Base-by-base conservation (phyloP, 192 early-diverging fungal genomes). In the Podila verticillata region DNA sequence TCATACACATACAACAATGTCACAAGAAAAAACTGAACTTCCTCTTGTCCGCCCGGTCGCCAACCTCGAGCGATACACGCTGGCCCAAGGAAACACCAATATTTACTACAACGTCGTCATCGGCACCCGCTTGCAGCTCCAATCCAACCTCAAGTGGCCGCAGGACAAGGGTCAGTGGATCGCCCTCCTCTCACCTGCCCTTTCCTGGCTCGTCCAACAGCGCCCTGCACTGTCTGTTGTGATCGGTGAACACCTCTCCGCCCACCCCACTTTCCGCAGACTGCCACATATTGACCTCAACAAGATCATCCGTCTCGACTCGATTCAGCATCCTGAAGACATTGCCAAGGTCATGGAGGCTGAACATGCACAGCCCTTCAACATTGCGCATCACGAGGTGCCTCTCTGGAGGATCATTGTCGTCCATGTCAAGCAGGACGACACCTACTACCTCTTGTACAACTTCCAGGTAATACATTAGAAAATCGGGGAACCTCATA, bases 391-490 rank as follows among this genome's bases (percentile, higher is more conserved):
- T 15, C n/a, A 32, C n/a, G 47, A 65, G 30, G 32, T 66, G 28
- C 74, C 74, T n/a, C 74, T 77, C 57, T 77, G 74, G 74, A 62
- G 63, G 24, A 66, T 69, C 48, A 54, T 66, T 10, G 68, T 77
- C 7, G 74, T 39, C 7, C 58, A 70, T 20, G 74, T 77, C 47
- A 61, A 77, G 47, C n/a, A 59, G 7, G 74, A 70, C 22, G 35
- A 65, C 30, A 65, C 74, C 0, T 77, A 70, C 57, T 77, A 47
- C 58, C 26, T 77, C 39, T 20, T 70, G n/a, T 61, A 71, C 31
- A 54, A 20, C 22, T 71, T 63, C 47, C 69, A 71, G 10, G 36
- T 15, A 44, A 44, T 36, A n/a, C n/a, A n/a, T n/a, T n/a, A n/a
- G n/a, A n/a, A n/a, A n/a, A n/a, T n/a, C n/a, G n/a, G n/a, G n/a